Percentiles rank a stretch among this genome's conserved stretches.
Evolutionary conservation across 495 filamentous ascomycete genomes (phyloP).

Genomic region (Penicillium riverlandense): DNA sequence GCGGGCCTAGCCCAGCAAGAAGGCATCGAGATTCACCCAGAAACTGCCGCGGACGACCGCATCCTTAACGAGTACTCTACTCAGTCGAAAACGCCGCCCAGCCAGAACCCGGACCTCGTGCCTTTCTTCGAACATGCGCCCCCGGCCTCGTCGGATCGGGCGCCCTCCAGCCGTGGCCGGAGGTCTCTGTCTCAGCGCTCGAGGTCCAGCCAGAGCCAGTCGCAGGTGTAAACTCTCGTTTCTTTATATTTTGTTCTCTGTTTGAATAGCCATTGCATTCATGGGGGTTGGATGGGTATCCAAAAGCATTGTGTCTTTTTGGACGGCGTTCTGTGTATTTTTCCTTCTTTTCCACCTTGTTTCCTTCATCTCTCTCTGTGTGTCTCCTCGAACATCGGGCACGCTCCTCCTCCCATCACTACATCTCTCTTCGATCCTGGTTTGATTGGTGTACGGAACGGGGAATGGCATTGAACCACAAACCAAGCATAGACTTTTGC

Average conservation of each 20-base stretch:
- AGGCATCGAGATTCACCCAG: constrained; percentile 53
- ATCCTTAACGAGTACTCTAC: constrained; percentile 41
- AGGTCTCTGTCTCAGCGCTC: constrained; percentile 33
- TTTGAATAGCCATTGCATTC: too few species aligned
- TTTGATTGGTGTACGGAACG: too few species aligned
- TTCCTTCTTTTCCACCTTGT: too few species aligned
- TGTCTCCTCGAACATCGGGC: too few species aligned
- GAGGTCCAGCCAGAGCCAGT: constrained; percentile 30
- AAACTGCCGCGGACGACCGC: constrained; percentile 47
- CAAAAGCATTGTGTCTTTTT: too few species aligned
- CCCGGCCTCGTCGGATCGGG: constrained; percentile 19
- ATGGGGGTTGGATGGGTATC: too few species aligned
- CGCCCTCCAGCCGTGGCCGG: constrained; percentile 31
- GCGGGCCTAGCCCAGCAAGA: constrained; percentile 41
- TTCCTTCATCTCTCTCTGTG: too few species aligned
- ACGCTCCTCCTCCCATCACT: too few species aligned
- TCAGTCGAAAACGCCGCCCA: constrained; percentile 43
- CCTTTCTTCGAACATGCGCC: constrained; percentile 44
- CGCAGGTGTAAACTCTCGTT: constrained; percentile 9
- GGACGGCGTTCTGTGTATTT: too few species aligned
- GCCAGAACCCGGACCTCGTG: constrained; percentile 49
- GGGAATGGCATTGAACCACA: not conserved
- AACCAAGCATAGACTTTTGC: not conserved
- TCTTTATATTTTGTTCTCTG: too few species aligned
- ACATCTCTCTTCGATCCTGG: too few species aligned